Evolutionary conservation across 305 asterid species (phyloP), one percentile per base, ranked within the genome.

Genomic region (Withania somnifera): DNA sequence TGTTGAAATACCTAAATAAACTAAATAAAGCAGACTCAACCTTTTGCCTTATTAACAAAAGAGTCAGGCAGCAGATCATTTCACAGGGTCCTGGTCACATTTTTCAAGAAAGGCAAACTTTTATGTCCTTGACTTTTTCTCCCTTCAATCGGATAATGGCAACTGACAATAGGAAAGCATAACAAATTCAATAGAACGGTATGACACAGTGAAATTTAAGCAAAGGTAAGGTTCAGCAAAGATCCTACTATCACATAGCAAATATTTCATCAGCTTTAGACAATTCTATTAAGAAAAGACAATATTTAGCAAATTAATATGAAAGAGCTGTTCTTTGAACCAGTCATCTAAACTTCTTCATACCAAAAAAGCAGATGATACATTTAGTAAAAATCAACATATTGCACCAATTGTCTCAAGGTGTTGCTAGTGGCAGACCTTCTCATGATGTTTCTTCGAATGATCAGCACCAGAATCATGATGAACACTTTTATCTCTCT

Each of bases 381-480:
- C n/a, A 32, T 50, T 47, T 26, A 26, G 42, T 50, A 73, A 73
- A 26, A 73, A 73, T 73, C 57, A 50, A 26, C 79, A 73, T 50
- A 73, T 17, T 15, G 79, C 79, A 73, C 45, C 60, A 47, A 50
- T 15, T 47, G 15, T 73, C 45, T 47, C 61, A 75, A 50, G 61
- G 61, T 75, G 26, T 50, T 75, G 45, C 80, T 28, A 75, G 80
- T 15, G 66, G 22, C 90, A 67, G 32, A 92, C 99, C 99, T 95
- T 95, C 77, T 95, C 98, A 40, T 90, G 98, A 75, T 75, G 80
- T 81, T 90, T 90, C 90, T 91, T 92, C 32, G 95, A 92, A 87
- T 83, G 97, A 82, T 93, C 97, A 82, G 93, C 92, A 61, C 93
- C 94, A 82, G 98, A 89, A 82, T 95, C 98, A 85, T 91, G 95